phyloP scores from a whole-genome alignment of 257 asterid genomes.

The Penstemon davidsonii region DNA sequence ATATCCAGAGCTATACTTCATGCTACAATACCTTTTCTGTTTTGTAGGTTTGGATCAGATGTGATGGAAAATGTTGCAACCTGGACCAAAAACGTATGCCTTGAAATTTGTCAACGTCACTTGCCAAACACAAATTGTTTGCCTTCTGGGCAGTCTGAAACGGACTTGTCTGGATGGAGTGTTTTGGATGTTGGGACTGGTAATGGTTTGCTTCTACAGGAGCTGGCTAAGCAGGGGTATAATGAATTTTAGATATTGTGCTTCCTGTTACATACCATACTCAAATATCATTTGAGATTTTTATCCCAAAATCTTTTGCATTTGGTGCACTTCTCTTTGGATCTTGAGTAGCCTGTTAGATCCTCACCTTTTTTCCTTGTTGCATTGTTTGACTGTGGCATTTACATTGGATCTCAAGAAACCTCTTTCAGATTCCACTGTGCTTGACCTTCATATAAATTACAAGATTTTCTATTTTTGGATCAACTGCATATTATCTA shows the following conservation, averaged over 20 bases:
- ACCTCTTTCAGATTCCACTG: not conserved
- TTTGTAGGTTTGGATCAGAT: conserved; percentile 61
- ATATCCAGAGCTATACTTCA: conserved; percentile 11
- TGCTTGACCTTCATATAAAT: too few species aligned
- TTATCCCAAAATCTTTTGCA: conserved; percentile 1
- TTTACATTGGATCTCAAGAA: not conserved
- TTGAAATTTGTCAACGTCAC: conserved; percentile 64
- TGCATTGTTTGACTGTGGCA: conserved; percentile 14
- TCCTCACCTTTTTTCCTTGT: not conserved
- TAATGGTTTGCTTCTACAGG: conserved; percentile 94
- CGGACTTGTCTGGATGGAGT: conserved; percentile 71
- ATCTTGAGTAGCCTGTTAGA: conserved; percentile 4
- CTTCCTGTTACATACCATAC: conserved; percentile 15
- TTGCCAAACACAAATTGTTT: conserved; percentile 51
- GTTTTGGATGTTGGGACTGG: conserved; percentile 99
- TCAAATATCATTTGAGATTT: conserved; percentile 2
- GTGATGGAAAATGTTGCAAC: too few species aligned
- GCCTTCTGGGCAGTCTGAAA: conserved; percentile 54
- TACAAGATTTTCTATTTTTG: too few species aligned
- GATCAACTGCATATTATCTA: not conserved
- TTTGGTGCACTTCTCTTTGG: conserved; percentile 8
- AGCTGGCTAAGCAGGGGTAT: conserved; percentile 93
- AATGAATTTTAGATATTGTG: conserved; percentile 36
- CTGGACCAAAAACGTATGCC: conserved; percentile 55
- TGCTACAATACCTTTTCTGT: conserved; percentile 11